Evolutionary conservation across 78 protist genomes (phyloP), one percentile per base, ranked within the genome.

Genomic region (Dictyostelium citrinum): DNA sequence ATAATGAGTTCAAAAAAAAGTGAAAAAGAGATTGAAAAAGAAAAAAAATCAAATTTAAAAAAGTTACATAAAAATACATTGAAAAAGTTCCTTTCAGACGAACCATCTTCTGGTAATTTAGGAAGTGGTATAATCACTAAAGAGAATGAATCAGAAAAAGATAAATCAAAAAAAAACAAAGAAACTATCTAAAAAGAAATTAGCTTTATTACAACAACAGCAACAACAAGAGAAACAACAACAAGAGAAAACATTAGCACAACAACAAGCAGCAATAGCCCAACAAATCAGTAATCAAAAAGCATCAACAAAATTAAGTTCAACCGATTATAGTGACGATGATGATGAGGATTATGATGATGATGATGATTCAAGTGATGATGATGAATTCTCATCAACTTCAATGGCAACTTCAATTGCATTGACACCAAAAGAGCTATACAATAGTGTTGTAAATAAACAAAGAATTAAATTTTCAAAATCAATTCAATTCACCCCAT

Each of bases 51-150:
- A 31, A 31, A 58, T n/a, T 60, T 81, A 49, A 83, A 83, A 76
- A 83, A 45, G 79, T 27, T 84, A 75, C 91, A 84, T 84, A 84
- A 84, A 75, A 41, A 43, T 35, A 71, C 91, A 55, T 75, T 84
- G 27, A 84, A 84, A 45, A 84, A 84, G 79, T 84, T 75, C 41
- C 49, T 75, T 35, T 75, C 81, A n/a, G 77, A 70, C 33, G 58
- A 41, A n/a, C 22, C 49, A 39, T 17, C 31, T 3, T 17, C 55
- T 9, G 33, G 81, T 75, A 43, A 17, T 17, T 22, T 22, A 5
- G 45, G 78, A 14, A 14, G 79, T 72, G 41, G 77, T 33, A 70
- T 24, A 16, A 70, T 11, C 17, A 70, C 14, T 5, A 37, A 29
- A 27, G 37, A 35, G n/a, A 46, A 2, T 22, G 81, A 41, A 16